Percentiles rank a stretch among this genome's conserved stretches.
Conservation (phyloP, 352 stramenopile genomes). For the Globisporangium uncinulatum region DNA sequence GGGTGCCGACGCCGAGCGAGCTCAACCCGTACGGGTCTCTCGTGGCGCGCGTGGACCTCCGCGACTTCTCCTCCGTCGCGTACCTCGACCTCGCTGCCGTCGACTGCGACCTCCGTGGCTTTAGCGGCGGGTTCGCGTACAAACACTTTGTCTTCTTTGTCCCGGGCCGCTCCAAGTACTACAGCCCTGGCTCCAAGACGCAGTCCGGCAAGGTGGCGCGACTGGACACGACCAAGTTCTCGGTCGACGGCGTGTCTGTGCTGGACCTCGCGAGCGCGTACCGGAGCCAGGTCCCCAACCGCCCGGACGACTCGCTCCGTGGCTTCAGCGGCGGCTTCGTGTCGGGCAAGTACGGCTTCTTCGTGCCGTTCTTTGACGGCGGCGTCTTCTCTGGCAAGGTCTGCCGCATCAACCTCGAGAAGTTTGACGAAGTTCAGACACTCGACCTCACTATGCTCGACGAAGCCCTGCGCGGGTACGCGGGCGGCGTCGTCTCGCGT, state of each 20-base stretch:
- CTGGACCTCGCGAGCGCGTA: constrained; percentile 48
- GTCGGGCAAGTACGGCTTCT: constrained; percentile 78
- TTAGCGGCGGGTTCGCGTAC: constrained; percentile 68
- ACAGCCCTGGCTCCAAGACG: constrained; percentile 16
- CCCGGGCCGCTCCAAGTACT: constrained; percentile 37
- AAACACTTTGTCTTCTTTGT: constrained; percentile 68
- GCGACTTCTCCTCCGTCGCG: constrained; percentile 47
- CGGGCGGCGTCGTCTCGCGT: constrained; percentile 44
- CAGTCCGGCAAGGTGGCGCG: constrained; percentile 65
- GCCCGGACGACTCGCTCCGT: constrained; percentile 48
- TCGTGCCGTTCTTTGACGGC: constrained; percentile 74
- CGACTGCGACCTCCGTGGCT: constrained; percentile 48
- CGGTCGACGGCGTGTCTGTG: constrained; percentile 29
- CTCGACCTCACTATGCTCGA: constrained; percentile 57
- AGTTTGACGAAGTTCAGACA: constrained; percentile 72
- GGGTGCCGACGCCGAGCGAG: constrained; percentile 23
- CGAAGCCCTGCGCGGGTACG: constrained; percentile 37
- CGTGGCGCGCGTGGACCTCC: constrained; percentile 53
- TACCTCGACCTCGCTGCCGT: constrained; percentile 46
- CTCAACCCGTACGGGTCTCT: constrained; percentile 60
- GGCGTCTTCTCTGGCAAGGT: constrained; percentile 60
- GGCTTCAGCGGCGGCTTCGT: constrained; percentile 65
- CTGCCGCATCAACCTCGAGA: constrained; percentile 74
- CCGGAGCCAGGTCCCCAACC: constrained; percentile 64
- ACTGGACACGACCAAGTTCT: constrained; percentile 70